Evolutionary conservation across 306 rosid species (phyloP).

Genomic region (Ormosia emarginata): DNA sequence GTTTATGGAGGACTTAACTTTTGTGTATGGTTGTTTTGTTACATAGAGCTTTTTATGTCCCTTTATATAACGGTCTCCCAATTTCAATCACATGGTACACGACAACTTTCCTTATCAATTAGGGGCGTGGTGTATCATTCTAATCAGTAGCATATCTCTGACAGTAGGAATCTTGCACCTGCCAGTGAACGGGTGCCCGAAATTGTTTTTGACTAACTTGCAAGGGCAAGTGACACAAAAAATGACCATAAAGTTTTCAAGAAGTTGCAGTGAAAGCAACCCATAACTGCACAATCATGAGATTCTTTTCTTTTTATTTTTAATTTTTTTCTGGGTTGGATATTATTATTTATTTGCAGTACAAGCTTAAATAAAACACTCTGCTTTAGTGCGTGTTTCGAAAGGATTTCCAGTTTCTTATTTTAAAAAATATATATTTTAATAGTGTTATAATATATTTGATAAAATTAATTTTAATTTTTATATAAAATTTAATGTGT

Average conservation of each 20-base stretch:
- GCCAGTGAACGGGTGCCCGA: conserved; percentile 17
- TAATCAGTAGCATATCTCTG: conserved; percentile 36
- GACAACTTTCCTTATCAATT: conserved; percentile 21
- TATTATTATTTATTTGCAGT: not conserved
- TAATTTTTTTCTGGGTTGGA: not conserved
- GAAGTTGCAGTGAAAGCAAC: conserved; percentile 32
- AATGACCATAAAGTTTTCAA: conserved; percentile 25
- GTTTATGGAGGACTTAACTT: not conserved
- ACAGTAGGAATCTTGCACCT: conserved; percentile 33
- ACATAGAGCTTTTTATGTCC: not conserved
- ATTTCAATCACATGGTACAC: conserved; percentile 46
- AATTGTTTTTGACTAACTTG: conserved; percentile 42
- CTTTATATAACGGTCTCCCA: conserved; percentile 4
- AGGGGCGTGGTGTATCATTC: conserved; percentile 23
- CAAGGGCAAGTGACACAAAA: not conserved
- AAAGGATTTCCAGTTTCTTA: no score
- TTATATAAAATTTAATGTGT: no score
- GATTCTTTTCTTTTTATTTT: not conserved
- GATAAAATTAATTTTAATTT: no score
- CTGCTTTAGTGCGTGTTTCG: no score
- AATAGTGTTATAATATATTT: no score
- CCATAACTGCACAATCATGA: conserved; percentile 34
- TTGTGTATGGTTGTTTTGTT: not conserved
- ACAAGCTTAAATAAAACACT: not conserved
- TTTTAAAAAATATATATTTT: no score